Conservation (phyloP, 768 basidiomycete species). For the Rhodotorula toruloides region DNA sequence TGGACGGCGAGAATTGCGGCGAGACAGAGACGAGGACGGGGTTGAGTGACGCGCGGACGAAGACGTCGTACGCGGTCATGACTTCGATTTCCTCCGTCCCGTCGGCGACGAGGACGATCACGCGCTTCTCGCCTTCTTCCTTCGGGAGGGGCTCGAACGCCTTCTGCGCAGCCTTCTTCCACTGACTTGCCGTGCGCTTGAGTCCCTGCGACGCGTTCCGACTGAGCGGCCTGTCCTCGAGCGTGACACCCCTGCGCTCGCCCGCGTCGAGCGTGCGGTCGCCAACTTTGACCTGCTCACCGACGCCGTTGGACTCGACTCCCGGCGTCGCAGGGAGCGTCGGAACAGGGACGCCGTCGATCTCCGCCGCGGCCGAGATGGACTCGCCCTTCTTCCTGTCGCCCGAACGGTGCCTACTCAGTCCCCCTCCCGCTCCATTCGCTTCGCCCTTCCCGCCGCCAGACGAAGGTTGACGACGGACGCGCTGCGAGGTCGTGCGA, state of each 20-base stretch:
- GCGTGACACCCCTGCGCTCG: constrained; percentile 26
- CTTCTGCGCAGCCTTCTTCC: constrained; percentile 13
- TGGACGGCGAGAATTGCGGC: constrained; percentile 25
- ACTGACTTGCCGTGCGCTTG: constrained; percentile 24
- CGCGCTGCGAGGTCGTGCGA: constrained; percentile 29
- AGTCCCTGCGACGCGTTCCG: constrained; percentile 9
- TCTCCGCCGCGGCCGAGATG: neutral
- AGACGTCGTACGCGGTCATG: constrained; percentile 28
- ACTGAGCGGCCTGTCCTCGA: constrained; percentile 32
- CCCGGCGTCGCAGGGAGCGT: no score
- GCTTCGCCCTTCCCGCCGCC: neutral
- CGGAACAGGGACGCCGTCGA: no score
- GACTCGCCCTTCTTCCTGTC: neutral
- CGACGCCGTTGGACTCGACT: neutral
- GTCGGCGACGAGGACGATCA: constrained; percentile 34
- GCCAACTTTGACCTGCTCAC: constrained; percentile 7
- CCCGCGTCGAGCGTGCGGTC: constrained; percentile 18
- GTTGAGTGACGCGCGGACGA: constrained; percentile 28
- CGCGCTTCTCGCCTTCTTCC: constrained; percentile 25
- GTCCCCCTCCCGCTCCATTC: neutral
- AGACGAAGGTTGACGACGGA: constrained; percentile 13
- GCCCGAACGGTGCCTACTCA: constrained; percentile 5
- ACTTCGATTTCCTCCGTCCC: constrained; percentile 35
- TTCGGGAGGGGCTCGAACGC: constrained; percentile 28
- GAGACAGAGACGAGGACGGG: constrained; percentile 28